Conservation (phyloP, 2,329 filamentous ascomycete species). For the Magnaporthiopsis rhizophila region DNA sequence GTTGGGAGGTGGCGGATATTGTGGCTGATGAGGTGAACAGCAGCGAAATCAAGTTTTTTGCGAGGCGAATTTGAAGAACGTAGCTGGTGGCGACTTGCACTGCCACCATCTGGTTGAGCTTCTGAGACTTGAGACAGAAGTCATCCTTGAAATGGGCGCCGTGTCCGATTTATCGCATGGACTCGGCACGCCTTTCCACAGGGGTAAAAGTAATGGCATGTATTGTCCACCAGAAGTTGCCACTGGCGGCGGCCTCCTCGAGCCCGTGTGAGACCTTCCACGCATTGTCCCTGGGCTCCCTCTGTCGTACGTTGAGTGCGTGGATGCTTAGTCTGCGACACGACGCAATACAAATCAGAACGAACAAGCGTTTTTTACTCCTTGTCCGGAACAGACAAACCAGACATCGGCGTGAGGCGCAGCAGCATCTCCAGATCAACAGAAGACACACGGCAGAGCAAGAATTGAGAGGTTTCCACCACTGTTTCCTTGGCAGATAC, state of each 20-base stretch:
- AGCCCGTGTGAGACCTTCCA: background rate
- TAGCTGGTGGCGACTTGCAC: too few relatives aligned
- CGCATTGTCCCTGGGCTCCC: background rate
- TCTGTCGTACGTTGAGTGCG: too few relatives aligned
- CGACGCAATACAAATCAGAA: background rate
- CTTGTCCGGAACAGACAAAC: background rate
- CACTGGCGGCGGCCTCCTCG: background rate
- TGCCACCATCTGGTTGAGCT: too few relatives aligned
- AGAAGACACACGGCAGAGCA: background rate
- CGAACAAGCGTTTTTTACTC: background rate
- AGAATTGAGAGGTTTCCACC: background rate
- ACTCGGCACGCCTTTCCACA: background rate
- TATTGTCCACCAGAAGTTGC: background rate
- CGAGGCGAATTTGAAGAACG: too few relatives aligned
- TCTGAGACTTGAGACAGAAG: too few relatives aligned
- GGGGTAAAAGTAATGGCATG: background rate
- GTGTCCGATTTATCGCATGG: background rate
- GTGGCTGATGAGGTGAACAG: too few relatives aligned
- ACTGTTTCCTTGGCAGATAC: background rate
- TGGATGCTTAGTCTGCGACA: background rate
- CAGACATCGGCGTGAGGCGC: background rate
- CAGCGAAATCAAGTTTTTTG: too few relatives aligned
- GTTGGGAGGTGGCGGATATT: too few relatives aligned
- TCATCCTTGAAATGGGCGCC: too few relatives aligned
- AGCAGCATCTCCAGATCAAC: background rate